Evolutionary conservation across 1,139 yeast genomes (phyloP).

Genomic region (Zygosaccharomyces sapae): DNA sequence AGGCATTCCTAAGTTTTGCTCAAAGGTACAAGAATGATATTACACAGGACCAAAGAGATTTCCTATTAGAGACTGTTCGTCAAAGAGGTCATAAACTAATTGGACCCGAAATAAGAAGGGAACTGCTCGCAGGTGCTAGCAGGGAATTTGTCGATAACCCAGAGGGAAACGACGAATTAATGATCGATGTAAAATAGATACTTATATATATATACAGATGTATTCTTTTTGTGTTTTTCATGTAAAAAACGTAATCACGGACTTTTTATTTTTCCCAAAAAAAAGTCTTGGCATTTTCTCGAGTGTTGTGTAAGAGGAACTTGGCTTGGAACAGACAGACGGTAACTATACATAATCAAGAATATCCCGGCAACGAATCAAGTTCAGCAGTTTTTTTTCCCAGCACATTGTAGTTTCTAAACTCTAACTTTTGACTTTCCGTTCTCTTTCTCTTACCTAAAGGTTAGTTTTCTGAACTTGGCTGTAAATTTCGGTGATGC

Average conservation of each 20-base stretch:
- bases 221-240: not conserved
- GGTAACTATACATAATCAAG: too few species aligned
- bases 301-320: too few species aligned
- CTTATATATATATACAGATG: not conserved
- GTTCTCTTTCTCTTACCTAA: too few species aligned
- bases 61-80: conserved; percentile 82
- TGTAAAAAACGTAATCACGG: not conserved
- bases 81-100: conserved; percentile 84
- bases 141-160: conserved; percentile 38
- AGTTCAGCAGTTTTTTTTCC: too few species aligned
- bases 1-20: conserved; percentile 88
- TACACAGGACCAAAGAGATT: conserved; percentile 95
- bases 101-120: conserved; percentile 94
- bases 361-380: too few species aligned
- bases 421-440: too few species aligned
- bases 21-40: conserved; percentile 95
- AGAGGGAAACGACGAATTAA: conserved; percentile 28
- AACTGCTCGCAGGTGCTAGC: conserved; percentile 74
- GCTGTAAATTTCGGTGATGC: not conserved
- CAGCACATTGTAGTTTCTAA: too few species aligned
- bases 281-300: too few species aligned
- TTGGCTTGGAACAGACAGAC: too few species aligned
- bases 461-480: not conserved
- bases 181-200: conserved; percentile 28
- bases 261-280: not conserved